Evolutionary conservation across 169 alveolate species (phyloP).

Genomic region (Neospora caninum): DNA sequence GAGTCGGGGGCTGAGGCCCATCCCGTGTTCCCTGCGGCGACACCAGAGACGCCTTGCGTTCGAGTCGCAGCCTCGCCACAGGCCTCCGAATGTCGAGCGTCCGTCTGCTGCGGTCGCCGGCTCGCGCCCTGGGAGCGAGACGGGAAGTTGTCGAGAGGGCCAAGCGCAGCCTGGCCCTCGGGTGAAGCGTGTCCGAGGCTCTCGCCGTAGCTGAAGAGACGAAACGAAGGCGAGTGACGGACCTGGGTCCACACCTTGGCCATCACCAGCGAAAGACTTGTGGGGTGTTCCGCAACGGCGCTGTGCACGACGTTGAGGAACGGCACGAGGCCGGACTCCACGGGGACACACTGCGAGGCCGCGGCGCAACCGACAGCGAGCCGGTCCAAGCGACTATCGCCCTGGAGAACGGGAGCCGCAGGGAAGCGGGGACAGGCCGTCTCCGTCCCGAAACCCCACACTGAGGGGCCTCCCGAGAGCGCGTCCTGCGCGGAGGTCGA

Average conservation of each 20-base stretch:
- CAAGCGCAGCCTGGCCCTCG: too few relatives aligned
- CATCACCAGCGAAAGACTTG: not conserved
- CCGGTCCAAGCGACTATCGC: not conserved
- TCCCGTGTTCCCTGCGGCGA: too few relatives aligned
- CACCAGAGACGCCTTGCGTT: too few relatives aligned
- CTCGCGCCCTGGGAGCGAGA: too few relatives aligned
- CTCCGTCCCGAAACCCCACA: too few relatives aligned
- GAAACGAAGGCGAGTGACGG: not conserved
- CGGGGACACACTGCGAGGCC: not conserved
- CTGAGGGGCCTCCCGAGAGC: too few relatives aligned
- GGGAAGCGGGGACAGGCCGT: not conserved
- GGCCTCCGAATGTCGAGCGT: too few relatives aligned
- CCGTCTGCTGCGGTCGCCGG: too few relatives aligned
- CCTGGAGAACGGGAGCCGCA: not conserved
- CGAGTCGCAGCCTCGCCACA: too few relatives aligned
- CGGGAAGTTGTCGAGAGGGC: not conserved
- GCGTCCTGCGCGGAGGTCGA: not conserved
- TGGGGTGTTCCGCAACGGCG: slow-evolving; percentile 1
- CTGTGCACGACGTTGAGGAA: not conserved
- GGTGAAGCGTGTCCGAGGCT: not conserved
- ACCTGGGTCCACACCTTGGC: slow-evolving; percentile 15
- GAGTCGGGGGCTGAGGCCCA: too few relatives aligned
- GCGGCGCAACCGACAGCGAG: not conserved
- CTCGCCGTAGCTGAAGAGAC: slow-evolving; percentile 17
- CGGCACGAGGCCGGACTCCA: not conserved